Percentiles rank a stretch among this genome's conserved stretches.
Evolutionary conservation across 352 stramenopile species (phyloP).

Genomic region (Pythium phragmiticola): DNA sequence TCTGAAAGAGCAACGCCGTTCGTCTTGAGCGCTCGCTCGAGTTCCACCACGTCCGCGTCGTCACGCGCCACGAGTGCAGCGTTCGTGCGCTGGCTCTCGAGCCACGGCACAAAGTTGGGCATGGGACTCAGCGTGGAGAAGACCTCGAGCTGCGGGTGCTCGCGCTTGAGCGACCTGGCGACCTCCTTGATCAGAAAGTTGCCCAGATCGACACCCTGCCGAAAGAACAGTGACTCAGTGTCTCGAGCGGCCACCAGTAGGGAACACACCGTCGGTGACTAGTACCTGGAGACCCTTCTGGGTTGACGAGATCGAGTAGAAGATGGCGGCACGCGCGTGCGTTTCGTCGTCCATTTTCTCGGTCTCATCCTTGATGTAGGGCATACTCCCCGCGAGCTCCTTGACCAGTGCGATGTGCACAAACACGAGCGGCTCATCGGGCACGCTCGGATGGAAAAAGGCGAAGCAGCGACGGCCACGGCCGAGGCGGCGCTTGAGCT

Average conservation of each 20-base stretch:
- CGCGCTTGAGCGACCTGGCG: slow-evolving; percentile 74
- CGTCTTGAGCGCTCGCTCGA: slow-evolving; percentile 29
- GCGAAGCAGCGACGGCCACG: slow-evolving; percentile 89
- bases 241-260: background rate
- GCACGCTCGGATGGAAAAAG: slow-evolving; percentile 94
- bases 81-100: slow-evolving; percentile 77
- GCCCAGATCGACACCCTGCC: slow-evolving; percentile 91
- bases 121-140: slow-evolving; percentile 96
- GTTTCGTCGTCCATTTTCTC: slow-evolving; percentile 59
- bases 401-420: slow-evolving; percentile 93
- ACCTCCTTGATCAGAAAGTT: slow-evolving; percentile 97
- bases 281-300: slow-evolving; percentile 85
- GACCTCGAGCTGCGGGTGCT: slow-evolving; percentile 68
- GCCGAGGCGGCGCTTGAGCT: slow-evolving; percentile 90
- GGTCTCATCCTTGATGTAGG: slow-evolving; percentile 83
- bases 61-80: slow-evolving; percentile 32
- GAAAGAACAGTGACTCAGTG: background rate
- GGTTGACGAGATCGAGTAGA: slow-evolving; percentile 96
- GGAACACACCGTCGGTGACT: background rate
- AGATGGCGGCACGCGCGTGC: slow-evolving; percentile 83
- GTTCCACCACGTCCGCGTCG: slow-evolving; percentile 28
- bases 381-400: slow-evolving; percentile 90
- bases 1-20: slow-evolving; percentile 1
- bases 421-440: slow-evolving; percentile 93
- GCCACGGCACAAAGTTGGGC: slow-evolving; percentile 91